phyloP scores from a whole-genome alignment of 345 rosid genomes.

The Salix brachista region DNA sequence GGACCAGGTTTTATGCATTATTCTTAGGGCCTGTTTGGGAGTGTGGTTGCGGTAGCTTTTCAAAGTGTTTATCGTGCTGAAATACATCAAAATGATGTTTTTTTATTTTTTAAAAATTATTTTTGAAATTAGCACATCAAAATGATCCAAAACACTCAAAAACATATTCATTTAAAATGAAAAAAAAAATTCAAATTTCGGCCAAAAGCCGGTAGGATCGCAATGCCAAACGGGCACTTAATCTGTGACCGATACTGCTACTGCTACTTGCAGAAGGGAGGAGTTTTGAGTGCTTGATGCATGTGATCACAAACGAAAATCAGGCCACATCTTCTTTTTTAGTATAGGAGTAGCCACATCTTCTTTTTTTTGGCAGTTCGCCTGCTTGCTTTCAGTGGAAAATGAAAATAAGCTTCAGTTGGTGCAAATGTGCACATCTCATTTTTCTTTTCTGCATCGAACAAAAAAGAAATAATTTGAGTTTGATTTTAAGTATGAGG shows the following conservation, averaged over 20 bases:
- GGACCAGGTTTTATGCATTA: not conserved
- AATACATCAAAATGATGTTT: no score
- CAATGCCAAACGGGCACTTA: no score
- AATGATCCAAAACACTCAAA: no score
- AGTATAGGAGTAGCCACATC: not conserved
- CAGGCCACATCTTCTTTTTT: no score
- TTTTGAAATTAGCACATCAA: no score
- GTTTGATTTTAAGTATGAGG: not conserved
- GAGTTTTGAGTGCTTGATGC: not conserved
- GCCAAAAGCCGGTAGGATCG: no score
- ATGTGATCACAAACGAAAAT: not conserved
- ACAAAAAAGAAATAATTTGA: not conserved
- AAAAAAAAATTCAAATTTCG: no score
- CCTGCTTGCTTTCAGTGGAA: not conserved
- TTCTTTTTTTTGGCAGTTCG: not conserved
- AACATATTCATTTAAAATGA: no score
- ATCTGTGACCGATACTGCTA: not conserved
- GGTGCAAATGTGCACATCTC: not conserved
- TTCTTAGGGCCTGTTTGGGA: no score
- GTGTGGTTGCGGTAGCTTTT: no score
- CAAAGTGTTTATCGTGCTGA: no score
- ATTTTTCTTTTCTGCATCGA: not conserved
- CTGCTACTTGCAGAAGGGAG: not conserved
- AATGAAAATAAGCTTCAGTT: not conserved
- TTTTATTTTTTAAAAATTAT: no score